Conservation (phyloP, 192 early-diverging fungal genomes). For the Coemansia reversa region DNA sequence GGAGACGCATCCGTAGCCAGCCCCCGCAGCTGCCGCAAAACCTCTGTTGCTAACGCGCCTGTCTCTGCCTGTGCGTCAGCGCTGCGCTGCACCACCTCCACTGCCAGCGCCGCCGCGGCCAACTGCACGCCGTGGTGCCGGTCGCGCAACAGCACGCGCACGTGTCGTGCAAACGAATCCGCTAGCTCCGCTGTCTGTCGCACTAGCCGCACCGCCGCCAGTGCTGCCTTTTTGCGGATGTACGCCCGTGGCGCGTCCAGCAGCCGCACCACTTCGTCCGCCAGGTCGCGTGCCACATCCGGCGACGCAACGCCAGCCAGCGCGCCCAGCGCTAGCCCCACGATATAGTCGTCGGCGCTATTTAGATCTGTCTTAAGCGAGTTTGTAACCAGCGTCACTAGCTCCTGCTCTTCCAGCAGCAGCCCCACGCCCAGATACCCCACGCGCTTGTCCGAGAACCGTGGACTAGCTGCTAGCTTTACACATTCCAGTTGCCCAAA, state of each 20-base stretch:
- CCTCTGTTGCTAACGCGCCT: conserved; percentile 76
- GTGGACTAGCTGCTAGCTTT: conserved; percentile 90
- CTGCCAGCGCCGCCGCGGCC: conserved; percentile 84
- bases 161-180: conserved; percentile 76
- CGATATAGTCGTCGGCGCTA: conserved; percentile 91
- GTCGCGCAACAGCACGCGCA: conserved; percentile 78
- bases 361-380: conserved; percentile 96
- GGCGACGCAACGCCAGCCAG: conserved; percentile 95
- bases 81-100: conserved; percentile 81
- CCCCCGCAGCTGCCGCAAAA: conserved; percentile 87
- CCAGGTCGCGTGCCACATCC: conserved; percentile 94
- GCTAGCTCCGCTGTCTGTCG: conserved; percentile 90
- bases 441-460: conserved; percentile 96
- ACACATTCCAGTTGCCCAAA: conserved; percentile 99
- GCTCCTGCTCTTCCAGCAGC: conserved; percentile 95
- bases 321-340: conserved; percentile 96
- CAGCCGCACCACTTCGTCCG: conserved; percentile 89
- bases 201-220: conserved; percentile 89
- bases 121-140: conserved; percentile 95
- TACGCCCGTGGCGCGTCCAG: conserved; percentile 89
- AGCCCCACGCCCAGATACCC: conserved; percentile 98
- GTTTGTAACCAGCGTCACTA: conserved; percentile 96
- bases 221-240: conserved; percentile 96
- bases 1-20: conserved; percentile 84
- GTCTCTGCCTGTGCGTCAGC: conserved; percentile 68